phyloP scores from a whole-genome alignment of 2,329 filamentous ascomycete genomes.

The Endoconidiophora laricicola region DNA sequence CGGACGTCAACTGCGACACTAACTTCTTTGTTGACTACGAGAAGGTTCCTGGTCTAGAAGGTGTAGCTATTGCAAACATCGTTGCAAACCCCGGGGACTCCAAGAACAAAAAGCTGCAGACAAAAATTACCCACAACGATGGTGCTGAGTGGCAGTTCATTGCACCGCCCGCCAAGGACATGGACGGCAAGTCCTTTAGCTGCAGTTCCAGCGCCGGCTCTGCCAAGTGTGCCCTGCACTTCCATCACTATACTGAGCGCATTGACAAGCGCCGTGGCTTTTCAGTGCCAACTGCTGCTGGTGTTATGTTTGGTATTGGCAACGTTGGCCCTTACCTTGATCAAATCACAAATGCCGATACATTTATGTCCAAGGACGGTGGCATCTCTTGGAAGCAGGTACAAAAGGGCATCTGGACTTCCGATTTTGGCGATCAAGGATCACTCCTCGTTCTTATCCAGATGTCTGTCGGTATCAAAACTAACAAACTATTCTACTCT shows the following conservation, averaged over 20 bases:
- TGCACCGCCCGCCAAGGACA: slow-evolving; percentile 52
- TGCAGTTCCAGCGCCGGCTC: slow-evolving; percentile 46
- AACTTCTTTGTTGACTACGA: slow-evolving; percentile 83
- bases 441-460: slow-evolving; percentile 81
- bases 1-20: slow-evolving; percentile 65
- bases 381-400: slow-evolving; percentile 75
- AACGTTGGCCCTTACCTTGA: slow-evolving; percentile 66
- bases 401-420: slow-evolving; percentile 77
- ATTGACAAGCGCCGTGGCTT: slow-evolving; percentile 68
- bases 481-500: slow-evolving; percentile 56
- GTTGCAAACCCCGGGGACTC: slow-evolving; percentile 57
- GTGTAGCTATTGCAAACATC: slow-evolving; percentile 72
- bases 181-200: slow-evolving; percentile 51
- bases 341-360: slow-evolving; percentile 56
- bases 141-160: slow-evolving; percentile 74
- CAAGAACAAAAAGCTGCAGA: slow-evolving; percentile 66
- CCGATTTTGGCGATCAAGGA: slow-evolving; percentile 92
- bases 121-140: slow-evolving; percentile 91
- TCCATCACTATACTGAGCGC: slow-evolving; percentile 92
- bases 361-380: slow-evolving; percentile 83
- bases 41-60: slow-evolving; percentile 83
- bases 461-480: slow-evolving; percentile 48
- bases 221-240: slow-evolving; percentile 66
- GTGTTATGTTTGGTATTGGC: slow-evolving; percentile 77
- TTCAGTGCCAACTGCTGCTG: slow-evolving; percentile 74